Evolutionary conservation across 192 early-diverging fungal species (phyloP), one percentile per base, ranked within the genome.

Genomic region (Linnemannia hyalina): DNA sequence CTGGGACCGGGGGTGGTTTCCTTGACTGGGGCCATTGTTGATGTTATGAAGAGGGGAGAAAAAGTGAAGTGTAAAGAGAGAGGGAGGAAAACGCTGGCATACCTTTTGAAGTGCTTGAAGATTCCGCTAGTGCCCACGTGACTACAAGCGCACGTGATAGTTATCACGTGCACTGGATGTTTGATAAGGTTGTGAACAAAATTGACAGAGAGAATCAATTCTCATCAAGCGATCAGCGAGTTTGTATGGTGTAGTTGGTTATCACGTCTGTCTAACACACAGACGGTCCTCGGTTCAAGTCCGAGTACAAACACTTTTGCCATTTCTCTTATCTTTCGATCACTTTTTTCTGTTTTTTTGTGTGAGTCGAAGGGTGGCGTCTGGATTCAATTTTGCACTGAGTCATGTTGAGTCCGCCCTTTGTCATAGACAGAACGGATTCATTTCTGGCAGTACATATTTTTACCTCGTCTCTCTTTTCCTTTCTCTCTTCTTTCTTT

Each of bases 1-100:
- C 84, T 81, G 41, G 75, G 84, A 49, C 84, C 80, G 72, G 81
- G 81, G 23, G 81, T 55, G 70, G 81, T 82, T 70, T 82, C 81
- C 68, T 82, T 82, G 75, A 70, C 75, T 26, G 81, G 81, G 55
- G 81, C 81, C 81, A 82, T 52, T 82, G 65, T 32, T 76, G 81
- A 65, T 69, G 60, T 42, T 36, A 68, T 22, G 38, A 68, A 36
- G 32, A 42, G 46, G 41, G 41, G 63, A 65, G 68, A 60, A 68
- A 73, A 63, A 60, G 23, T 26, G 40, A 68, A 32, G 52, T 18
- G 55, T 22, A 35, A 36, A 75, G 47, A 36, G 77, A 70, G 52
- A 26, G 52, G 52, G 29, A 49, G 32, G 13, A 52, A 73, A 32
- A 73, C 23, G 26, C 26, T 6, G 15, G 10, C 40, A 73, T 23